Evolutionary conservation across 2,329 filamentous ascomycete genomes (phyloP).

Genomic region (Lecanoromycetidae sp.): DNA sequence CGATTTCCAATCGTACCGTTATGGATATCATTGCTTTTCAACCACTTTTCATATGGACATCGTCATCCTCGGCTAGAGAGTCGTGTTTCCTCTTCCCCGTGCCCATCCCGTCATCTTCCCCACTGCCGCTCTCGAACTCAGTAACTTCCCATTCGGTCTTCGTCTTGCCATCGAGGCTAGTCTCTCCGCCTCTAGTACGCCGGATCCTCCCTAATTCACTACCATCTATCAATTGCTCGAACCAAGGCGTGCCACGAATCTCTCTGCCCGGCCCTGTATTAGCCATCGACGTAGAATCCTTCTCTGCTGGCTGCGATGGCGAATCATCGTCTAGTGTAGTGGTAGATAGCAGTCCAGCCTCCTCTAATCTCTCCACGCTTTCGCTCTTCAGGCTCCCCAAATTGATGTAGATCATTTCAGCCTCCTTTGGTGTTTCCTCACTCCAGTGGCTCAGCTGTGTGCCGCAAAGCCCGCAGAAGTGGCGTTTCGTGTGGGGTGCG

Average conservation of each 20-base stretch:
- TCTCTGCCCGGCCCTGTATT: conserved; percentile 23
- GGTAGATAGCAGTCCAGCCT: conserved; percentile 58
- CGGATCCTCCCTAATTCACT: conserved; percentile 59
- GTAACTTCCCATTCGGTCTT: conserved; percentile 73
- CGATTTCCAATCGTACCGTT: background rate
- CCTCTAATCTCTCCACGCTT: conserved; percentile 60
- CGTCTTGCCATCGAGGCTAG: conserved; percentile 51
- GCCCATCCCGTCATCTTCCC: conserved; percentile 20
- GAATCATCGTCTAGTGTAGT: conserved; percentile 28
- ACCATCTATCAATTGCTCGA: conserved; percentile 67
- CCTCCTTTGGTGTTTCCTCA: conserved; percentile 57
- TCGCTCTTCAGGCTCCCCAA: conserved; percentile 63
- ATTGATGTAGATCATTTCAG: conserved; percentile 67
- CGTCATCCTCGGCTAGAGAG: conserved; percentile 24
- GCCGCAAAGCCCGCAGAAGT: conserved; percentile 88
- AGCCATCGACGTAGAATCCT: conserved; percentile 21
- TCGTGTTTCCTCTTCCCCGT: conserved; percentile 27
- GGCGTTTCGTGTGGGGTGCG: conserved; percentile 50
- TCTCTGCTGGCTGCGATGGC: conserved; percentile 10
- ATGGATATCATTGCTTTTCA: background rate
- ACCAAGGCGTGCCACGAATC: conserved; percentile 62
- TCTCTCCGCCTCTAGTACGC: conserved; percentile 46
- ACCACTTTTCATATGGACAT: conserved; percentile 26
- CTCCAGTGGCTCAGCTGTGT: conserved; percentile 77
- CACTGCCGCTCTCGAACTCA: conserved; percentile 51